Evolutionary conservation across 768 basidiomycete genomes (phyloP).

Genomic region (Lanmaoa pseudosensibilis): DNA sequence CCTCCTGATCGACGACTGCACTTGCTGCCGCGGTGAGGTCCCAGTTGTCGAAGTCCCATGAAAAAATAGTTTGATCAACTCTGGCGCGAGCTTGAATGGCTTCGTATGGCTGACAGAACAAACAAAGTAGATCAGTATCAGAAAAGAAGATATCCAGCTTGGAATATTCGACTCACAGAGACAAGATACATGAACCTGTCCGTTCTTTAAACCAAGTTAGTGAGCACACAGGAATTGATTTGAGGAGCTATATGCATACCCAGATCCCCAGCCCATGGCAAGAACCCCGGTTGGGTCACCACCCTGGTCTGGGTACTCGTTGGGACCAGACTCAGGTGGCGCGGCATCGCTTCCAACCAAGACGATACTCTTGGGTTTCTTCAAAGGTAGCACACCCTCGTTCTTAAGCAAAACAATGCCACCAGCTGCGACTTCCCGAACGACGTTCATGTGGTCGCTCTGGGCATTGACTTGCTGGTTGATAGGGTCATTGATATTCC

Average conservation of each 20-base stretch:
- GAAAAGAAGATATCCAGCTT: neutral
- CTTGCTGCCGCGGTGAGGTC: conserved; percentile 52
- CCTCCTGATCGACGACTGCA: conserved; percentile 50
- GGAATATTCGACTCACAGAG: conserved; percentile 45
- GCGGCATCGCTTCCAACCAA: conserved; percentile 66
- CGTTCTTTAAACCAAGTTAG: conserved; percentile 42
- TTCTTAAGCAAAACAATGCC: conserved; percentile 74
- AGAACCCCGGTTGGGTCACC: conserved; percentile 65
- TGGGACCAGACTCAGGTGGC: conserved; percentile 66
- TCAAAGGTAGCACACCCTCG: conserved; percentile 54
- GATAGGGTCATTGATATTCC: conserved; percentile 29
- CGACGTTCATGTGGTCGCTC: conserved; percentile 51
- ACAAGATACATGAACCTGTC: conserved; percentile 77
- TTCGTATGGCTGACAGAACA: conserved; percentile 58
- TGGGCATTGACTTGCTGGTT: conserved; percentile 55
- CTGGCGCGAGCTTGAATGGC: conserved; percentile 75
- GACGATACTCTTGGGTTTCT: conserved; percentile 56
- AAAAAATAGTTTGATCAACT: conserved; percentile 62
- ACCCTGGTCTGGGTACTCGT: conserved; percentile 62
- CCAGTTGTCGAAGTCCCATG: conserved; percentile 72
- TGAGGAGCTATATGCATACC: conserved; percentile 35
- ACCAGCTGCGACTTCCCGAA: conserved; percentile 61
- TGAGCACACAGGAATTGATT: neutral
- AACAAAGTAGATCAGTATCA: neutral
- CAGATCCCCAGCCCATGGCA: conserved; percentile 93